A percentile compares a stretch with the other conserved stretches of the same genome.
These are phyloP conservation scores for Tranzscheliella williamsii DNA, from an alignment of 1,284 basidiomycete genomes.

Conservation along the genomic window DNA sequence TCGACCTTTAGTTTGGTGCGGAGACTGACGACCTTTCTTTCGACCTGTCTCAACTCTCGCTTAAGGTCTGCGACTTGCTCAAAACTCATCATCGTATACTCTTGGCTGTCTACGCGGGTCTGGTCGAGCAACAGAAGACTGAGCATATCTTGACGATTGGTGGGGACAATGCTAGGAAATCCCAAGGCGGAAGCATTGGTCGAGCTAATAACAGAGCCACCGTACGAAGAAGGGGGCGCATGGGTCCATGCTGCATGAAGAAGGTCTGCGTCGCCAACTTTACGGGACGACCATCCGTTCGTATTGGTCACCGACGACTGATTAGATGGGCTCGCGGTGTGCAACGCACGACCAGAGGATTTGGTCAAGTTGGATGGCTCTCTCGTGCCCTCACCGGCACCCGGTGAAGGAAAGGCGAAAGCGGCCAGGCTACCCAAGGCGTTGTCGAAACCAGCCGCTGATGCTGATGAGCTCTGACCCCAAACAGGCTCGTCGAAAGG, in stretches of 20 bases:
- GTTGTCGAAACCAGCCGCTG: slow-evolving; percentile 1
- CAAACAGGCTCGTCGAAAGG: slow-evolving; percentile 24
- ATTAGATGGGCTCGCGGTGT: slow-evolving; percentile 19
- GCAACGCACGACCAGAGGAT: slow-evolving; percentile 5
- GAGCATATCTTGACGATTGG: slow-evolving; percentile 33
- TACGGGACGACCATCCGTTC: slow-evolving; percentile 4
- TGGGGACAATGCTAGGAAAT: slow-evolving; percentile 11
- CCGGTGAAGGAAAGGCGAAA: slow-evolving; percentile 18
- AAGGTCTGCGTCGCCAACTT: slow-evolving; percentile 8
- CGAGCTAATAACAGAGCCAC: slow-evolving; percentile 25
- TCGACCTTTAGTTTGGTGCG: slow-evolving; percentile 49
- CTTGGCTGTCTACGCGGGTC: slow-evolving; percentile 40
- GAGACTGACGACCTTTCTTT: slow-evolving; percentile 22
- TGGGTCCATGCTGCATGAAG: slow-evolving; percentile 25
- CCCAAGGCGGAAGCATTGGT: slow-evolving; percentile 9
- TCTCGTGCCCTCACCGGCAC: slow-evolving; percentile 1
- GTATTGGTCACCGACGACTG: slow-evolving; percentile 20
- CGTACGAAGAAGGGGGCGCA: slow-evolving; percentile 32
- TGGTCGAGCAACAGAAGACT: slow-evolving; percentile 36
- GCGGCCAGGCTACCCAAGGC: slow-evolving; percentile 9
- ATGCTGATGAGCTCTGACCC: slow-evolving; percentile 18
- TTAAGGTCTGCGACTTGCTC: slow-evolving; percentile 43
- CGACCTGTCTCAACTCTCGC: slow-evolving; percentile 41
- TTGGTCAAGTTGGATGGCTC: not conserved
- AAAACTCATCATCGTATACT: slow-evolving; percentile 32